Base-by-base conservation (phyloP, 2,329 filamentous ascomycete genomes). In the Fusarium sp. region DNA sequence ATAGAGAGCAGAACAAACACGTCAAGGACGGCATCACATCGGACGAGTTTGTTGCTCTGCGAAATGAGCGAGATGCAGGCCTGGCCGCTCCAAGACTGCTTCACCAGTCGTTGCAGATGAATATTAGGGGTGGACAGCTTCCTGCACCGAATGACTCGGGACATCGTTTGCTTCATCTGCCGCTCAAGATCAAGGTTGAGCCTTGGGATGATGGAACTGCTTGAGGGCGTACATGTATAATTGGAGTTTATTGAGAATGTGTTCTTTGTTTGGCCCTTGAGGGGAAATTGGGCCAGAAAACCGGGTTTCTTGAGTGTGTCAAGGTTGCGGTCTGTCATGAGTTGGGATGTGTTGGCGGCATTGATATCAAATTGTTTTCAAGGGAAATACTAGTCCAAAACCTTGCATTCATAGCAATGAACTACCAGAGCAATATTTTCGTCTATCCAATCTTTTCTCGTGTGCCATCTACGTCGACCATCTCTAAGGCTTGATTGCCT, bases 31-130 rank as follows among this genome's bases (percentile, higher is more conserved):
- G 83, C 0, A 80, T 84, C 0, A 78, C 69, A 0, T 82, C 86
- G 69, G 79, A 85, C 1, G 84, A 87, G 18, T 90, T 88, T 67
- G 82, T 88, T 1, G 67, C 79, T 4, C 75, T 84, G 78, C 81
- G 88, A 2, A 77, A 70, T 8, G 84, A 84, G 57, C 82, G 88
- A 1, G 88, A 90, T 72, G 75, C 75, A 1, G 75, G 63, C 2
- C 74, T 90, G 39, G 81, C 80, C 1, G 85, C 83, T 33, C 88
- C 88, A 2, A 82, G 83, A 33, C 75, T 90, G 65, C 75, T 90
- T 6, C 86, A 89, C 73, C 86, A 86, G 66, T 84, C 87, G 0
- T 72, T 90, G 58, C 88, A 90, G 77, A 74, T 89, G 10, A 90
- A 90, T 67, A 86, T 90, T 29, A 81, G 88, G 2, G 88, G 80